Evolutionary conservation across 768 basidiomycete genomes (phyloP), one percentile per base, ranked within the genome.

Genomic region (Trametes maxima): DNA sequence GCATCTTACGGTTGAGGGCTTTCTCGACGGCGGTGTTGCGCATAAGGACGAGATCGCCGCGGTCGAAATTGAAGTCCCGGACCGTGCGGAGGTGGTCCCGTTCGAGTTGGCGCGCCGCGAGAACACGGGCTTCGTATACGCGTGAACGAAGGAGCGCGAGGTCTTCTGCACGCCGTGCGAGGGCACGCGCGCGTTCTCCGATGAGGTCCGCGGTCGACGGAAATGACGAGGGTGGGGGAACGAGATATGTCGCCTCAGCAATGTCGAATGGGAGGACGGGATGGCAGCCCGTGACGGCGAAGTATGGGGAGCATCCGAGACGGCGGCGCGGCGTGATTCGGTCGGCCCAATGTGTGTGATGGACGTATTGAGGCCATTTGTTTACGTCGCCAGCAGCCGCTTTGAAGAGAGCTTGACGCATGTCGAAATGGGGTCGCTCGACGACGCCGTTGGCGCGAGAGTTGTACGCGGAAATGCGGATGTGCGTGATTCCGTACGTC

Each of bases 271-370:
- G 69, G 17, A 69, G 44, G 5, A 70, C 35, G 0, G 64, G 69
- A n/a, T 68, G 58, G 44, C 59, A 52, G n/a, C 70, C 64, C 3
- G 57, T 63, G 0, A 50, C 65, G 4, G 57, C 59, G 46, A 63
- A 67, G 47, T 62, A 69, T 0, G 76, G 77, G 0, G 74, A 76
- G 44, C 68, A 75, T 0, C 77, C 77, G 14, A 73, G 69, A 0
- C 68, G 50, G 3, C 69, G 62, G 0, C 70, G 60, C 0, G 68
- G 59, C 0, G 77, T 78, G 0, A 79, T 66, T 0, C 72, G 57
- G 7, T 82, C 76, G 0, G 79, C 69, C 77, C 77, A 79, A 17
- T 80, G 70, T 0, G 74, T 63, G 1, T 63, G 65, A 5, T 68
- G 60, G 0, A 60, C 67, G 0, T 72, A 54, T 10, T 61, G 43